phyloP scores from a whole-genome alignment of 306 rosid genomes.

The barrel medic (Medicago truncatula) region MtrunA17r5.0-ANR NC_053049.1:32834001-32834500 shows the following conservation, averaged over 20 bases:
- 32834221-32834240: conserved; percentile 29
- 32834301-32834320: conserved; percentile 25
- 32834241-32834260: conserved; percentile 17
- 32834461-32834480: conserved; percentile 15
- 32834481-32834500: neutral
- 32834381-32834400: conserved; percentile 29
- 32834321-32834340: conserved; percentile 49
- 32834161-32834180: conserved; percentile 37
- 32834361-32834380: neutral
- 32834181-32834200: conserved; percentile 32
- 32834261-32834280: conserved; percentile 33
- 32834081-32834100: conserved; percentile 43
- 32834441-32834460: conserved; percentile 11
- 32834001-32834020: conserved; percentile 49
- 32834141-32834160: conserved; percentile 18
- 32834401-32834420: neutral
- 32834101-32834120: conserved; percentile 40
- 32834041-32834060: conserved; percentile 53
- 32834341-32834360: conserved; percentile 1
- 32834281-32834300: conserved; percentile 35
- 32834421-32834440: neutral
- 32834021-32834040: conserved; percentile 56
- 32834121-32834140: conserved; percentile 20
- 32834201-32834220: conserved; percentile 26
- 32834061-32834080: conserved; percentile 51